Evolutionary conservation across 2,329 filamentous ascomycete species (phyloP), one percentile per base, ranked within the genome.

Genomic region (Phoma sp.): DNA sequence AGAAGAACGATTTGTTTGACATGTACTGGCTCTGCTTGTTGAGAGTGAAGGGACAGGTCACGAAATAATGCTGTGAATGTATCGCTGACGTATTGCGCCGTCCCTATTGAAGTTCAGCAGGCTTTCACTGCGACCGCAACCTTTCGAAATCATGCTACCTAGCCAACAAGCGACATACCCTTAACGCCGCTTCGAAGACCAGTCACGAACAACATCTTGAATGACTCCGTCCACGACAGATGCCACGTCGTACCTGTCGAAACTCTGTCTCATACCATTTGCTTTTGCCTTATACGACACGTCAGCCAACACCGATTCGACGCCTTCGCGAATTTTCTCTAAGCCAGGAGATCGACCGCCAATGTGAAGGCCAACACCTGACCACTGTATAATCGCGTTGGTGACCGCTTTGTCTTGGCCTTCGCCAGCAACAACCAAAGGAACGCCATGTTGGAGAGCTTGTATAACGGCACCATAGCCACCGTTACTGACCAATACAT

Each of bases 371-470:
- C 46, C 46, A 18, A 35, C 30, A 22, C 46, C 46, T 7, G 30
- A 25, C 27, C 30, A 48, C 7, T 48, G 11, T 4, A 48, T 14
- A 13, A 48, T 48, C 4, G 22, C 38, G 4, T 23, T 36, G 11
- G 46, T 48, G 11, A 35, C 10, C 1, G 37, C 37, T 41, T 48
- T 48, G 30, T 48, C 46, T 11, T 48, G 46, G 3, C 46, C 46
- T 27, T 35, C 37, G 18, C 46, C 46, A 11, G 11, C 23, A 8
- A 48, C 37, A 8, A 48, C 23, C 2, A 48, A 7, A 4, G 46
- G 37, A 3, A 36, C 11, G 9, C 37, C 46, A 7, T 35, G 37
- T 7, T 36, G 22, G 4, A 48, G 29, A 22, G 46, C 46, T 22
- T 48, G 29, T 24, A 35, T 25, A 7, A 48, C 30, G 10, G 46